Percentiles rank a stretch among this genome's conserved stretches.
phyloP scores from a whole-genome alignment of 305 asterid genomes.

The Galium porrigens region DNA sequence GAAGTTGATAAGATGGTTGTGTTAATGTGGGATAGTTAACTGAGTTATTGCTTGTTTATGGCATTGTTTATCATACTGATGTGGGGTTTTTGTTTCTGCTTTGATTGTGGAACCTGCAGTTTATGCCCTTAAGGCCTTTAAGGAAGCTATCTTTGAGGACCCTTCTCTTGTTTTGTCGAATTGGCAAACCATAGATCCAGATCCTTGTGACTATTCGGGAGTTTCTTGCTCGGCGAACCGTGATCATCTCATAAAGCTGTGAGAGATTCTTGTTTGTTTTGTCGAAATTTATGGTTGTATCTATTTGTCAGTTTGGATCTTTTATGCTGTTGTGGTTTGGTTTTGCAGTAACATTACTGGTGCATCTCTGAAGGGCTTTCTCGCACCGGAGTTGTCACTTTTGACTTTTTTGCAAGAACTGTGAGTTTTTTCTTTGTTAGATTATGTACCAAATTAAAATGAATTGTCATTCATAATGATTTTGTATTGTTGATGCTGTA shows the following conservation, averaged over 20 bases:
- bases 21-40: conserved; percentile 16
- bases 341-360: conserved; percentile 68
- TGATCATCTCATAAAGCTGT: conserved; percentile 76
- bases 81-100: conserved; percentile 5
- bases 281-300: not conserved
- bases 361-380: conserved; percentile 68
- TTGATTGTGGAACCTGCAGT: conserved; percentile 30
- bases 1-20: conserved; percentile 2
- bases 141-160: conserved; percentile 78
- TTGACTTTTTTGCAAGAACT: conserved; percentile 56
- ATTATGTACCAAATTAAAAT: not conserved
- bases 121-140: conserved; percentile 56
- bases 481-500: conserved; percentile 16
- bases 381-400: conserved; percentile 55
- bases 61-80: conserved; percentile 5
- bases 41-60: conserved; percentile 15
- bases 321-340: conserved; percentile 14
- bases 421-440: conserved; percentile 28
- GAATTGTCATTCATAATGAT: not conserved
- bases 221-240: conserved; percentile 50
- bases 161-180: conserved; percentile 58
- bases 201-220: conserved; percentile 78
- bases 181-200: conserved; percentile 65
- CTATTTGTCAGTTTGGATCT: conserved; percentile 6
- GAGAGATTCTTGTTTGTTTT: conserved; percentile 20